Evolutionary conservation across 257 asterid species (phyloP).

Genomic region (Solanum piurae): DNA sequence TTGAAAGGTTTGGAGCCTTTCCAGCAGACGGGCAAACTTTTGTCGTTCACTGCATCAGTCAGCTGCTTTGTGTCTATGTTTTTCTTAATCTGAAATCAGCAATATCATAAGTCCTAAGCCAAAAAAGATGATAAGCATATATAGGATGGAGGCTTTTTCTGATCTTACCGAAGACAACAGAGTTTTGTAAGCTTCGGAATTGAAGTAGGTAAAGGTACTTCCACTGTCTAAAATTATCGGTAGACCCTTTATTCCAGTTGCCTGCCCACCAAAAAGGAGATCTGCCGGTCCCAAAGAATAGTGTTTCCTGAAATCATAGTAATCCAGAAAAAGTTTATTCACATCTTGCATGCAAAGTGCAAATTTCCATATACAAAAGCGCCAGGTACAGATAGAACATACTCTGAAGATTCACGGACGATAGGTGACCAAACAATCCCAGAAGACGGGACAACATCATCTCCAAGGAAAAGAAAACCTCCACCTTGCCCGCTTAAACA

Average conservation of each 20-base stretch:
- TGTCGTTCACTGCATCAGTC: conserved; percentile 42
- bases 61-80: conserved; percentile 20
- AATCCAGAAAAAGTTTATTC: background rate
- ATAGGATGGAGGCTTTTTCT: background rate
- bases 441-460: conserved; percentile 45
- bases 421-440: conserved; percentile 26
- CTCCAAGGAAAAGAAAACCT: conserved; percentile 87
- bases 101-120: background rate
- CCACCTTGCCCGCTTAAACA: conserved; percentile 70
- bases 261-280: conserved; percentile 13
- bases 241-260: conserved; percentile 14
- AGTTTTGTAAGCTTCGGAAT: conserved; percentile 7
- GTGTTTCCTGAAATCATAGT: conserved; percentile 17
- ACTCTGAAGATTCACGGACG: conserved; percentile 11
- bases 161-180: conserved; percentile 25
- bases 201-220: conserved; percentile 35
- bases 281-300: conserved; percentile 27
- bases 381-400: background rate
- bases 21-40: conserved; percentile 82
- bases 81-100: conserved; percentile 39
- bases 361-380: background rate
- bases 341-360: background rate
- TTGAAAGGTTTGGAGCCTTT: conserved; percentile 54
- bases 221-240: conserved; percentile 34
- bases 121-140: background rate